These are phyloP conservation scores for Candida hispaniensis DNA, from an alignment of 805 yeast species.

Conservation along the genomic window DNA sequence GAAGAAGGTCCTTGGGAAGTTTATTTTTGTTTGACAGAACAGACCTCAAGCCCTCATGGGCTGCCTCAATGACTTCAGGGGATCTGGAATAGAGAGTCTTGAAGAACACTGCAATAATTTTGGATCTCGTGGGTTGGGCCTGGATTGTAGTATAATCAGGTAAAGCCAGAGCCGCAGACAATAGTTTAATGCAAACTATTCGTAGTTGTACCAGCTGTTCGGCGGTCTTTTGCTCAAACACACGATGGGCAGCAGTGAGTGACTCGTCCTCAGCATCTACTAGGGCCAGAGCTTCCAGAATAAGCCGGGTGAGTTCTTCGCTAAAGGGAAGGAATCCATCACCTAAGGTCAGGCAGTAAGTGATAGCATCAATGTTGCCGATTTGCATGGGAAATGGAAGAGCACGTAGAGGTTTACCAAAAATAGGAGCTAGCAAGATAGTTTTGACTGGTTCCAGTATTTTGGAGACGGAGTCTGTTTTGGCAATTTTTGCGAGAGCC, in stretches of 20 bases:
- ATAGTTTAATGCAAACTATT: constrained; percentile 76
- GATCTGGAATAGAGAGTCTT: constrained; percentile 82
- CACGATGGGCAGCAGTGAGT: constrained; percentile 73
- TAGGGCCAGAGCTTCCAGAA: constrained; percentile 82
- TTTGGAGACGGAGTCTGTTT: constrained; percentile 50
- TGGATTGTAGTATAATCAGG: constrained; percentile 73
- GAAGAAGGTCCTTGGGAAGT: constrained; percentile 88
- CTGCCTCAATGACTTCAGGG: constrained; percentile 81
- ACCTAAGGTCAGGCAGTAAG: constrained; percentile 74
- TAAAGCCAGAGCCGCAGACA: constrained; percentile 73
- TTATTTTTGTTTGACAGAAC: constrained; percentile 79
- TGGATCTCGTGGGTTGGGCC: constrained; percentile 49
- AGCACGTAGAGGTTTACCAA: constrained; percentile 93
- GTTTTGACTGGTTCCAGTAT: constrained; percentile 77
- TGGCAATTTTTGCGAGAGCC: constrained; percentile 58
- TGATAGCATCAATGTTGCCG: constrained; percentile 95
- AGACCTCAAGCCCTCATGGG: constrained; percentile 75
- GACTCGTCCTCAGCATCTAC: constrained; percentile 98
- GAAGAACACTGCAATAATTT: constrained; percentile 88
- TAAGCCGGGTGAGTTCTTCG: constrained; percentile 75
- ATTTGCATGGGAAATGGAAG: constrained; percentile 98
- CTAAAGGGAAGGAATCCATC: constrained; percentile 74
- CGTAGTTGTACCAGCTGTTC: constrained; percentile 80
- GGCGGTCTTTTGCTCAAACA: constrained; percentile 76
- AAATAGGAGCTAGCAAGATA: constrained; percentile 79